Evolutionary conservation across 2,329 filamentous ascomycete species (phyloP).

Genomic region (Clonostachys rosea): DNA sequence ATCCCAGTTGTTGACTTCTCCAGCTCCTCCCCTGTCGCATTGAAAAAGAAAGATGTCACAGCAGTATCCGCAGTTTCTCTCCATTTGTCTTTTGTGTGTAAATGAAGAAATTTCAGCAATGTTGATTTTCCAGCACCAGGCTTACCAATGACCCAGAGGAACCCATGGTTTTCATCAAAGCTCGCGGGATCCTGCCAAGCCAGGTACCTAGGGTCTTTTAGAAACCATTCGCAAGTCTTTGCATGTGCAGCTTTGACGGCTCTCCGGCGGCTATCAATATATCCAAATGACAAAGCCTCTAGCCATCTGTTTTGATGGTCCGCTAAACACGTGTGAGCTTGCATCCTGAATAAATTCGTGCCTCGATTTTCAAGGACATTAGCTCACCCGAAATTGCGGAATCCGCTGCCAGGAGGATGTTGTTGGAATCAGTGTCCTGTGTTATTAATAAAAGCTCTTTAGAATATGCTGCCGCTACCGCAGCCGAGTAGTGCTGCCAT

Average conservation of each 20-base stretch:
- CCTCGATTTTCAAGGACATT: too few species aligned
- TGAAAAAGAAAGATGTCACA: neutral
- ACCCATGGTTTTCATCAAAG: conserved; percentile 20
- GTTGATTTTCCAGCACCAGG: conserved; percentile 40
- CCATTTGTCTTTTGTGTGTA: conserved; percentile 5
- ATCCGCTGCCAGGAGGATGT: too few species aligned
- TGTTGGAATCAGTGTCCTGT: too few species aligned
- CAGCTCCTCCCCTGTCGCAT: conserved; percentile 32
- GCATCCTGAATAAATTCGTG: too few species aligned
- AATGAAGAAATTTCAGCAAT: conserved; percentile 32
- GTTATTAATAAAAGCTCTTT: conserved; percentile 4
- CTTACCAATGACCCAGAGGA: conserved; percentile 43
- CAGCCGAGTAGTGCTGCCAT: conserved; percentile 16
- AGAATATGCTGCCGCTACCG: conserved; percentile 15
- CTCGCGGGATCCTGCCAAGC: conserved; percentile 26
- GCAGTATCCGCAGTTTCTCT: conserved; percentile 41
- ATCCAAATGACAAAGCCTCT: neutral
- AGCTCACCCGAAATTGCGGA: too few species aligned
- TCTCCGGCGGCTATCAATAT: neutral
- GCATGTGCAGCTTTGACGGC: conserved; percentile 26
- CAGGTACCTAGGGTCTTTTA: conserved; percentile 20
- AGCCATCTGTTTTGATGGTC: neutral
- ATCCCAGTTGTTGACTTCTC: conserved; percentile 41
- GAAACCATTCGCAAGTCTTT: conserved; percentile 34
- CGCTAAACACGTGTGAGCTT: too few species aligned